A percentile compares a stretch with the other conserved stretches of the same genome.
Conservation (phyloP, 2,329 filamentous ascomycete species). For the Xylaria sp. region DNA sequence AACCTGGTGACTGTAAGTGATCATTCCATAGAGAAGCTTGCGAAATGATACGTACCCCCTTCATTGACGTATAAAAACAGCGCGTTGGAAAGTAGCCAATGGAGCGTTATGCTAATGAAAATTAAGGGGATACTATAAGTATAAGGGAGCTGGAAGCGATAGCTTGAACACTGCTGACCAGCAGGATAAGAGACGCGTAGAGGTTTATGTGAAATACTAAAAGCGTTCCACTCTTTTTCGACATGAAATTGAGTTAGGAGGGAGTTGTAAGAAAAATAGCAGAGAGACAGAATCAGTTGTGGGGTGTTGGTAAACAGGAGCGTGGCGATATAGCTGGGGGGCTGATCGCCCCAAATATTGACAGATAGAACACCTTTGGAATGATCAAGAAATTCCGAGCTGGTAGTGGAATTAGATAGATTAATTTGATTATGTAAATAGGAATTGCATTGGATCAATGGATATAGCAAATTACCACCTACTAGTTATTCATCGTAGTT, state of each 20-base stretch:
- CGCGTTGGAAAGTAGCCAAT: constrained; percentile 15
- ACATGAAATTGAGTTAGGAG: constrained; percentile 6
- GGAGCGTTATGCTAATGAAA: not conserved
- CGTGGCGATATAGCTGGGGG: not conserved
- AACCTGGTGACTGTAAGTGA: not conserved
- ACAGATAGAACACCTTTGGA: not conserved
- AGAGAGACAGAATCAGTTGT: constrained; percentile 14
- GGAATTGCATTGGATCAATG: not conserved
- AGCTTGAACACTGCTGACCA: constrained; percentile 21
- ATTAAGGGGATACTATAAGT: constrained; percentile 10
- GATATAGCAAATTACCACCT: not conserved
- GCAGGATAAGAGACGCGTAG: constrained; percentile 20
- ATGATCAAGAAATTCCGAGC: constrained; percentile 4
- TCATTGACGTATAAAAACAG: constrained; percentile 6
- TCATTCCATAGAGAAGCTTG: not conserved
- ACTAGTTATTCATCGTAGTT: not conserved
- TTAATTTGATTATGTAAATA: not conserved
- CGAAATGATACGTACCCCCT: constrained; percentile 14
- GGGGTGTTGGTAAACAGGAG: constrained; percentile 12
- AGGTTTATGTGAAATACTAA: not conserved
- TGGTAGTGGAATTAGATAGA: not conserved
- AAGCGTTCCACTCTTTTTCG: constrained; percentile 19
- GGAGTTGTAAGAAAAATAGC: constrained; percentile 19
- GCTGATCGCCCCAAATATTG: not conserved
- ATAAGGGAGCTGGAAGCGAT: constrained; percentile 28